Conservation (phyloP, 805 yeast genomes). For the Brettanomyces anomalus region DNA sequence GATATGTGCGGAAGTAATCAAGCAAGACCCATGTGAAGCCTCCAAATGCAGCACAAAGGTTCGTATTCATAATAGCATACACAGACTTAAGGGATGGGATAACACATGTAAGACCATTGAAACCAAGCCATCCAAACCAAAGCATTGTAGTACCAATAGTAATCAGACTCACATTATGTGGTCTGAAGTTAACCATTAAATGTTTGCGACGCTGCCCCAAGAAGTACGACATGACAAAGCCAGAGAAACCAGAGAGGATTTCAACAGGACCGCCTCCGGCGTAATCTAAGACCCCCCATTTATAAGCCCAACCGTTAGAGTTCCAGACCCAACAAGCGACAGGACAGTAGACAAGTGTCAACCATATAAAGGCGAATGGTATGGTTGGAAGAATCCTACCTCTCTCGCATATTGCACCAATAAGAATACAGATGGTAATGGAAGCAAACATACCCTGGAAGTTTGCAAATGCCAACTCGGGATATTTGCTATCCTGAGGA, state of each 20-base stretch:
- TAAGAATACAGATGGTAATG: slow-evolving; percentile 85
- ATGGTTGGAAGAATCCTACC: slow-evolving; percentile 82
- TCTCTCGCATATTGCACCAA: slow-evolving; percentile 90
- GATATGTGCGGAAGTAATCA: slow-evolving; percentile 80
- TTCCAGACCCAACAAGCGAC: slow-evolving; percentile 97
- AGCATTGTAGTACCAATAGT: slow-evolving; percentile 79
- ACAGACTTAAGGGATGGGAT: slow-evolving; percentile 78
- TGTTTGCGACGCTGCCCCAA: slow-evolving; percentile 71
- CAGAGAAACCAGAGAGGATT: slow-evolving; percentile 83
- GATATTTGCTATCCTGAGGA: slow-evolving; percentile 35
- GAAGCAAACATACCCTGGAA: slow-evolving; percentile 89
- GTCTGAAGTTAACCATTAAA: slow-evolving; percentile 79
- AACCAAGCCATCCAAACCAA: slow-evolving; percentile 95
- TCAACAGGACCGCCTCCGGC: slow-evolving; percentile 99
- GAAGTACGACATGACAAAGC: slow-evolving; percentile 75
- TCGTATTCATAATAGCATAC: slow-evolving; percentile 88
- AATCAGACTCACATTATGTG: slow-evolving; percentile 89
- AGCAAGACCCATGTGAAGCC: slow-evolving; percentile 87
- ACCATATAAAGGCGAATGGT: slow-evolving; percentile 79
- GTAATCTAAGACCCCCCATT: slow-evolving; percentile 89
- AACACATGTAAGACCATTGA: slow-evolving; percentile 84
- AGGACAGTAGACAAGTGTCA: slow-evolving; percentile 88
- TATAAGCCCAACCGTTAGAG: slow-evolving; percentile 83
- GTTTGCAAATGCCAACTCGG: slow-evolving; percentile 76
- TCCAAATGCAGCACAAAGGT: slow-evolving; percentile 81